Evolutionary conservation across 805 yeast genomes (phyloP), one percentile per base, ranked within the genome.

Genomic region (Priceomyces melissophilus): DNA sequence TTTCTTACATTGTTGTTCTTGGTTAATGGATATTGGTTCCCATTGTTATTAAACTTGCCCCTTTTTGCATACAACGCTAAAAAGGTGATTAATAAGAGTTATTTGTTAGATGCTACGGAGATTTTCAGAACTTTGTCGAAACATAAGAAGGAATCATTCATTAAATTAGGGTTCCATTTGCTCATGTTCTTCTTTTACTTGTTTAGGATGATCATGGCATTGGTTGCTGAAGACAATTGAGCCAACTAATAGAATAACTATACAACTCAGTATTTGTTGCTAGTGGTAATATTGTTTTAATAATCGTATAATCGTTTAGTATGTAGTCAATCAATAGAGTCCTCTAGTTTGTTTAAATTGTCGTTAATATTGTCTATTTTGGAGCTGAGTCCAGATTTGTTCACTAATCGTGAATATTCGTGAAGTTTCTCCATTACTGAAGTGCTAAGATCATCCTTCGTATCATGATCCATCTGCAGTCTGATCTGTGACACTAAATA

Each of bases 21-120:
- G 52, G 60, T 91, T 48, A 86, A 86, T 48, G 97, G 98, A 15
- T 87, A 86, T 69, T 90, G 97, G 97, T 79, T 88, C 61, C 81
- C 88, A 15, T 83, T 91, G 64, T 67, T 90, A 55, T 63, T 93
- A 58, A 87, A 87, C 65, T 68, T 81, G 50, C 97, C 98, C 35
- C 72, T 93, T 47, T 67, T 87, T 40, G 93, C 89, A 23, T 93
- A 75, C 75, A 93, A 93, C 62, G 81, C 72, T 44, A 83, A 84
- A 72, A 87, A 87, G 65, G 78, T 87, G 57, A 67, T 82, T 63
- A 79, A 78, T 54, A 88, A 87, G 66, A 81, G 82, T 61, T 90
- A 91, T 61, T 71, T 87, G 48, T 80, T 90, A 63, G 99, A 93
- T 65, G 98, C 98, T 44, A 91, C 99, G 33, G 97, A 91, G 66